Evolutionary conservation across 2,329 filamentous ascomycete genomes (phyloP), one percentile per base, ranked within the genome.

Genomic region (Ilyonectria sp.): DNA sequence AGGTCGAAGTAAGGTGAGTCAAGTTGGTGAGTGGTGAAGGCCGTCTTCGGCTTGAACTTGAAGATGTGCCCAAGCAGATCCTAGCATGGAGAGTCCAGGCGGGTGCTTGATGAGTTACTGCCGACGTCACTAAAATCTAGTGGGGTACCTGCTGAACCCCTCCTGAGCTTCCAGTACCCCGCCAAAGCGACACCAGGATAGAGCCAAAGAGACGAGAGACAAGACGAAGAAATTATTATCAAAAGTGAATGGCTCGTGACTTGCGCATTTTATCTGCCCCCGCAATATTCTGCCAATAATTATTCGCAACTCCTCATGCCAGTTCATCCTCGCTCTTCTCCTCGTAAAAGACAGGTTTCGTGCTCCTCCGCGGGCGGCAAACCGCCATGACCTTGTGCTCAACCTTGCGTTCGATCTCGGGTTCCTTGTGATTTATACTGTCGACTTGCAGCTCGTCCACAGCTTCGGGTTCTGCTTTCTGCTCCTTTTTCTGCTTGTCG

Each of bases 301-400:
- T 21, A 19, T 23, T 40, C 21, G 10, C 19, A 23, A 55, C 40
- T 17, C 6, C 13, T 60, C 6, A 63, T 19, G 60, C 65, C 10
- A 67, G 21, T 31, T 67, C 65, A 49, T 67, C 65, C 50, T 64
- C 65, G 21, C 60, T 63, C 26, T 40, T 53, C 15, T 46, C 60
- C 19, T 17, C 31, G 11, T 50, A 46, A 5, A 2, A 40, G 15
- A 11, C 35, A 26, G 4, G 49, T 33, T 29, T 54, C 29, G 10
- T 57, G 6, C 19, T 54, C 49, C 50, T 62, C 47, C 59, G 55
- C 11, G 56, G 46, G 15, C 43, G 50, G 44, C 43, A 35, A 9
- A 57, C 56, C 26, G 63, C 44, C 46, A 23, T 61, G 13, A 11
- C 50, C 56, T 61, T 57, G 4, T 44, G 63, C 21, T 46, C 63